Evolutionary conservation across 2,329 filamentous ascomycete genomes (phyloP).

Genomic region (Aspergillus quadrilineatus): DNA sequence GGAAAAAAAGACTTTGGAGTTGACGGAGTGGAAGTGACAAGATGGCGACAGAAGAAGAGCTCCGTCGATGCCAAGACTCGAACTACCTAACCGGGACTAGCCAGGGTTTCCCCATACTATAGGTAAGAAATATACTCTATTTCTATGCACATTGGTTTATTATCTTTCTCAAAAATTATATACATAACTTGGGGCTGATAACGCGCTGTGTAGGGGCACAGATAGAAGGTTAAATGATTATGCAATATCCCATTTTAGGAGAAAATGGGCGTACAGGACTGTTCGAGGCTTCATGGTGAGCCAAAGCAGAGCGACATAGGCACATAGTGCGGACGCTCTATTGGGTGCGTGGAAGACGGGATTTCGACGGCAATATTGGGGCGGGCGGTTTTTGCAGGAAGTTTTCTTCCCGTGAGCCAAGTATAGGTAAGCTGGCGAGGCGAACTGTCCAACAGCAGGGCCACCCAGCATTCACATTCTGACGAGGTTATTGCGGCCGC

Average conservation of each 20-base stretch:
- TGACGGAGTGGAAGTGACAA: slow-evolving; percentile 4
- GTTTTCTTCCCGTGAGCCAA: neutral
- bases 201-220: slow-evolving; percentile 4
- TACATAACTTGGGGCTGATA: slow-evolving; percentile 14
- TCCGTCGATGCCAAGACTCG: slow-evolving; percentile 23
- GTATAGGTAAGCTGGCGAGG: neutral
- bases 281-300: neutral
- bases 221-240: neutral
- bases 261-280: neutral
- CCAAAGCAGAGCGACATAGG: slow-evolving; percentile 1
- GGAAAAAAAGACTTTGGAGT: slow-evolving; percentile 1
- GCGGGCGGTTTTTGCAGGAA: neutral
- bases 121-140: neutral
- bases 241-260: neutral
- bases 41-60: slow-evolving; percentile 4
- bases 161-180: slow-evolving; percentile 15
- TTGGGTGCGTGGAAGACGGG: neutral
- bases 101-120: neutral
- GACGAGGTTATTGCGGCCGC: neutral
- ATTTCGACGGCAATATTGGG: neutral
- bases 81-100: slow-evolving; percentile 21
- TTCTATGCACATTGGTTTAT: slow-evolving; percentile 1
- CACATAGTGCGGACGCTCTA: neutral
- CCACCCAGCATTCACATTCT: slow-evolving; percentile 1
- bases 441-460: neutral